Conservation (phyloP, 345 rosid species). For the Punica granatum region DNA sequence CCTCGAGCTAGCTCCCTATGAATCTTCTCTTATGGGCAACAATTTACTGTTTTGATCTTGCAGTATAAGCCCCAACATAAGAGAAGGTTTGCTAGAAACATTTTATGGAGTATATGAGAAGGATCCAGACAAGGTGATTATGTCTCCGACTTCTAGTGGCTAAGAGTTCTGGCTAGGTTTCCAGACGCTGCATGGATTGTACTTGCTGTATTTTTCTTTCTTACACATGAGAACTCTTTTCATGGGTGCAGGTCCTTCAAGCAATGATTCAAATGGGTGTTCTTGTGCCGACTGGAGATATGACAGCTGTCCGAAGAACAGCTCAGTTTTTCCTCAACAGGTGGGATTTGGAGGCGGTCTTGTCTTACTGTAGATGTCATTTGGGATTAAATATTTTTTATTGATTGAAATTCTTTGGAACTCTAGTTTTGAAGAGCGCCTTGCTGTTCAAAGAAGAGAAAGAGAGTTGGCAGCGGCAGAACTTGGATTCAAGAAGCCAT, state of each 20-base stretch:
- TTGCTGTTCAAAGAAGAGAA: conserved; percentile 83
- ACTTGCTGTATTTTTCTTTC: not conserved
- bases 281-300: conserved; percentile 98
- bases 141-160: conserved; percentile 14
- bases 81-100: conserved; percentile 85
- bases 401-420: not conserved
- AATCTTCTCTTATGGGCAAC: conserved; percentile 11
- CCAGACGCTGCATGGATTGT: not conserved
- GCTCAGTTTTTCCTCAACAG: conserved; percentile 92
- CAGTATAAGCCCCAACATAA: conserved; percentile 90
- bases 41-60: conserved; percentile 10
- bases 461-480: conserved; percentile 64
- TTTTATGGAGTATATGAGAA: conserved; percentile 94
- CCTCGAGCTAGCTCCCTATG: conserved; percentile 8
- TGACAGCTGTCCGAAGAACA: conserved; percentile 92
- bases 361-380: not conserved
- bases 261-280: conserved; percentile 99
- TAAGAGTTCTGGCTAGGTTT: conserved; percentile 7
- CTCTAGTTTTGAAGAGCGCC: conserved; percentile 89
- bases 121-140: conserved; percentile 81
- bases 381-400: not conserved
- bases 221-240: conserved; percentile 1
- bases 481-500: conserved; percentile 86
- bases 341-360: conserved; percentile 20
- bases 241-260: conserved; percentile 57